phyloP scores from a whole-genome alignment of 257 asterid species.

The Hygrophila difformis region DNA sequence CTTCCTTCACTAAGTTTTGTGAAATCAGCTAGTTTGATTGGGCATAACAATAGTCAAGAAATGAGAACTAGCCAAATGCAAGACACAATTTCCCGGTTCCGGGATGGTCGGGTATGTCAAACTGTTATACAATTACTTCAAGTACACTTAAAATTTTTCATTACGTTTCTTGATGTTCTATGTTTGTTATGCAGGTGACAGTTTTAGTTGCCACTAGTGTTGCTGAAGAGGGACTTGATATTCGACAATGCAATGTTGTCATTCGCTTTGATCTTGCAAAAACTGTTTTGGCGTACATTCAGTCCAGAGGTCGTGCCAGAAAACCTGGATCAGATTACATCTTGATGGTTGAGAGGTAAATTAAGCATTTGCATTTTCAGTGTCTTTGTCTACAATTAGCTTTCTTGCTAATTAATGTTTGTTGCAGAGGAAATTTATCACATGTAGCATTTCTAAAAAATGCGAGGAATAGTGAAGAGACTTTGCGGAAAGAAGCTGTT shows the following conservation, averaged over 20 bases:
- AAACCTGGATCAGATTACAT: constrained; percentile 98
- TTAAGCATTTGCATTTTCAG: constrained; percentile 13
- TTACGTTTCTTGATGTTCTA: constrained; percentile 14
- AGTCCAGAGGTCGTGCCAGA: constrained; percentile 99
- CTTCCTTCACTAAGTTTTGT: constrained; percentile 90
- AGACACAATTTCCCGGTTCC: constrained; percentile 85
- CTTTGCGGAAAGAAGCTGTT: constrained; percentile 94
- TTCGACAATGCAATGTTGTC: constrained; percentile 97
- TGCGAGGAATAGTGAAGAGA: constrained; percentile 96
- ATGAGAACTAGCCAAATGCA: constrained; percentile 98
- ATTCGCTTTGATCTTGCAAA: constrained; percentile 99
- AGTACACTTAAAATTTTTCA: constrained; percentile 10
- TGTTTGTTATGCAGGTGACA: constrained; percentile 52
- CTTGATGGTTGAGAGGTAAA: constrained; percentile 98
- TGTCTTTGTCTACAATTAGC: constrained; percentile 10
- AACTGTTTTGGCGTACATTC: constrained; percentile 96
- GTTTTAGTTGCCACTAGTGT: constrained; percentile 98
- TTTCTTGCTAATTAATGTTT: constrained; percentile 13
- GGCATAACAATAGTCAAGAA: constrained; percentile 96
- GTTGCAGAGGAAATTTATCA: constrained; percentile 74
- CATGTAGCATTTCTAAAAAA: constrained; percentile 85
- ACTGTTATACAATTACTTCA: constrained; percentile 13
- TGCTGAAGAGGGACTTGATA: constrained; percentile 99
- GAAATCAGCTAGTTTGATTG: constrained; percentile 89
- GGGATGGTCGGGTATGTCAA: constrained; percentile 94